Base-by-base conservation (phyloP, 2,329 filamentous ascomycete genomes). In the Colletotrichum coccodes region DNA sequence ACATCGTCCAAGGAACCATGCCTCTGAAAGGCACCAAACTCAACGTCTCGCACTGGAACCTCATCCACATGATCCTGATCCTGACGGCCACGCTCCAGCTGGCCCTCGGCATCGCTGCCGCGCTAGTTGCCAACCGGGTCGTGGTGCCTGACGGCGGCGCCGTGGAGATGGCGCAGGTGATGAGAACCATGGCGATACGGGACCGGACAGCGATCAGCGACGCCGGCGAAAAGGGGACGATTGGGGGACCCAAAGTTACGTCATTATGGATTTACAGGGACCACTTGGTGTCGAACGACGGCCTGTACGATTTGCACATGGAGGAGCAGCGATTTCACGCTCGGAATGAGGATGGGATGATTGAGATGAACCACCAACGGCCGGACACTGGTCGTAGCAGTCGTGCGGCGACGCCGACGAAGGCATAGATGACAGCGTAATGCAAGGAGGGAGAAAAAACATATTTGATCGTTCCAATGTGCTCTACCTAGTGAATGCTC, bases 21-120 rank as follows among this genome's bases (percentile, higher is more conserved):
- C 80, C 80, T 0, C 66, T 75, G 54, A 75, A 75, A 40, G 79
- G 77, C 1, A 75, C 78, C 44, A 66, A 69, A 23, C 70, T 82
- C 6, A 74, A 78, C 0, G 76, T 82, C 23, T 74, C 72, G 2
- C 71, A 77, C 21, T 81, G 79, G 80, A 46, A 60, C 6, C 71
- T 72, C 23, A 72, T 78, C 16, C 71, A 77, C 64, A n/a, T 80
- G 42, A 78, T 80, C 21, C 54, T 81, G 6, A 71, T 75, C 0
- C 70, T 81, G 16, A 79, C 76, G 11, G 70, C 77, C 16, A 73
- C 72, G 16, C 56, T 79, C 38, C 78, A 80, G 70, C 72, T 79
- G 1, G 6, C 77, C 0, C 60, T 79, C 21, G 75, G 74, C 8
- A 40, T 75, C 26, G 56, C 69, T 1, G 69, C 72, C 0, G 71